These are phyloP conservation scores for Teratosphaeriaceae sp. DNA, from an alignment of 2,329 filamentous ascomycete species.

Conservation along the genomic window DNA sequence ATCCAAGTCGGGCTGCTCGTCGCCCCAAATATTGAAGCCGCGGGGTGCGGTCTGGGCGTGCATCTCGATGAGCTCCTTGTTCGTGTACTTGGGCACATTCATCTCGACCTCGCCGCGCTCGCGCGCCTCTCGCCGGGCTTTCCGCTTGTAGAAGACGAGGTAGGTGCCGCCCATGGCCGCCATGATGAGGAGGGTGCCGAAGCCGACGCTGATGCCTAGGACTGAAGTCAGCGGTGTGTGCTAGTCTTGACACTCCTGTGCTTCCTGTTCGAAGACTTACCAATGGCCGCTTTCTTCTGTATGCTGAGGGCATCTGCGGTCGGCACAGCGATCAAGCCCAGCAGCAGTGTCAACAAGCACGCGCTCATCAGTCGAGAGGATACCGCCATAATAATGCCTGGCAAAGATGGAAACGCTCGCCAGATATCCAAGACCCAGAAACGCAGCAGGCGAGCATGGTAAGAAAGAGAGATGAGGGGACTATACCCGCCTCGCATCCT, in stretches of 20 bases:
- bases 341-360: no score
- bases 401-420: no score
- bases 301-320: not conserved
- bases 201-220: not conserved
- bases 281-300: not conserved
- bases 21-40: not conserved
- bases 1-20: not conserved
- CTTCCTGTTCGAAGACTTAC: no score
- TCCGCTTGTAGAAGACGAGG: not conserved
- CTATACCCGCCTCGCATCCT: no score
- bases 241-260: no score
- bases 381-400: no score
- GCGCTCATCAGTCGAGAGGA: no score
- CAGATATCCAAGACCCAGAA: no score
- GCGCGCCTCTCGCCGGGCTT: not conserved
- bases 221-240: no score
- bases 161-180: not conserved
- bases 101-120: not conserved
- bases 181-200: not conserved
- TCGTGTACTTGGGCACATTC: not conserved
- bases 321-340: not conserved
- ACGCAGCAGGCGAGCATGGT: no score
- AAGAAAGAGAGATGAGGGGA: no score
- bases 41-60: not conserved
- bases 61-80: not conserved